Evolutionary conservation across 805 yeast genomes (phyloP), one percentile per base, ranked within the genome.

Genomic region (Candida rishiriensis): DNA sequence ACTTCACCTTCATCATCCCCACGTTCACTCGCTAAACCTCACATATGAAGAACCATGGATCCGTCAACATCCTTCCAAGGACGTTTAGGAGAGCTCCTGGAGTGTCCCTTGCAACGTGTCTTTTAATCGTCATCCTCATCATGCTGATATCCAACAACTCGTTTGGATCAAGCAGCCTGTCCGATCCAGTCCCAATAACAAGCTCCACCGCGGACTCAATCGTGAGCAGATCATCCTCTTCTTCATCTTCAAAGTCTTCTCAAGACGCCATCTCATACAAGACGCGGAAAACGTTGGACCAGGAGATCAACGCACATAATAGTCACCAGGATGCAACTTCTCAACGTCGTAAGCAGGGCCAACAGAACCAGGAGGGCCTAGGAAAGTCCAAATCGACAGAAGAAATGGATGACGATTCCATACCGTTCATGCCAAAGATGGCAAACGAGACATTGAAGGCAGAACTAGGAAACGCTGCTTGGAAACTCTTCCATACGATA

Each of bases 401-500:
- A 4, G 26, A 21, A 21, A 5, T 21, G 26, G 33, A n/a, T 9
- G 57, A 47, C 17, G 44, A 43, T 1, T 26, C 48, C 1, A 42
- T 50, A 4, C 64, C 66, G 2, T 89, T 89, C 57, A 93, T 93
- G 99, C 96, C 96, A 7, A 78, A 87, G 53, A 89, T 93, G 96
- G 85, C 85, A 13, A 91, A 91, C 63, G 89, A 82, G 52, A 64
- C 69, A 6, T 42, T 63, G 28, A 65, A 64, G 51, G 93, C 95
- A 1, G 93, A 86, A 56, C 74, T 91, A 7, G 99, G 99, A 1
- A 76, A 86, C 46, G 85, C 97, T 0, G 82, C 96, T 0, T 91
- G 99, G 99, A 86, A 78, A 58, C 68, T 91, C 35, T 80, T 93
- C 59, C 99, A 93, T 65, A 91, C 98, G 0, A 81, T 90, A 30